phyloP scores from a whole-genome alignment of 2,329 filamentous ascomycete genomes.

The Penicillium concentricum region DNA sequence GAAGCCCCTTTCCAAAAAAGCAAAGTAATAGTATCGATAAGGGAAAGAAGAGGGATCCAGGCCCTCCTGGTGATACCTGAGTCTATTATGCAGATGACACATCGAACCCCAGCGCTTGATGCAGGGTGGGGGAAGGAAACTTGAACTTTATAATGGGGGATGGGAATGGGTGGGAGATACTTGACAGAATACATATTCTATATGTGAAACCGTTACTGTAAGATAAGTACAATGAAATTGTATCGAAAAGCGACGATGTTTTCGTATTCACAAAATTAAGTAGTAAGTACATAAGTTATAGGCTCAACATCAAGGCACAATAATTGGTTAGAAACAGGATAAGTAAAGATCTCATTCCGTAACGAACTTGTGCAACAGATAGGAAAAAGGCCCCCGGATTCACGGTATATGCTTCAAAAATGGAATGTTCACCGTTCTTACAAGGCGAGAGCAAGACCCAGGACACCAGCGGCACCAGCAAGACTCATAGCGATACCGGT shows the following conservation, averaged over 20 bases:
- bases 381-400: rapidly evolving
- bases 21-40: background rate
- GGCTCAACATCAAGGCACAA: background rate
- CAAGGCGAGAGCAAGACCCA: slow-evolving; percentile 21
- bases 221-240: background rate
- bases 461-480: slow-evolving; percentile 17
- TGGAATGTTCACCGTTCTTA: background rate
- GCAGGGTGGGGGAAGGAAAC: background rate
- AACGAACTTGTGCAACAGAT: background rate
- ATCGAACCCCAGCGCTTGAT: background rate
- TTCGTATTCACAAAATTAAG: background rate
- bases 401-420: background rate
- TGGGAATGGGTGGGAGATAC: too few species aligned
- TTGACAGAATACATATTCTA: background rate
- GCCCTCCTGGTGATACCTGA: background rate
- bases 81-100: background rate
- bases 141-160: background rate
- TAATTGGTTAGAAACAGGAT: background rate
- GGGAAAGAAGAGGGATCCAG: background rate
- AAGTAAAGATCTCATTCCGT: background rate
- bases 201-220: background rate
- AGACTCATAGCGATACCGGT: slow-evolving; percentile 16
- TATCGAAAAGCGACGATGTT: background rate
- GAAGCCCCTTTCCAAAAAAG: background rate
- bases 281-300: background rate